Evolutionary conservation across 768 basidiomycete species (phyloP).

Genomic region (Boletus rubropictus): DNA sequence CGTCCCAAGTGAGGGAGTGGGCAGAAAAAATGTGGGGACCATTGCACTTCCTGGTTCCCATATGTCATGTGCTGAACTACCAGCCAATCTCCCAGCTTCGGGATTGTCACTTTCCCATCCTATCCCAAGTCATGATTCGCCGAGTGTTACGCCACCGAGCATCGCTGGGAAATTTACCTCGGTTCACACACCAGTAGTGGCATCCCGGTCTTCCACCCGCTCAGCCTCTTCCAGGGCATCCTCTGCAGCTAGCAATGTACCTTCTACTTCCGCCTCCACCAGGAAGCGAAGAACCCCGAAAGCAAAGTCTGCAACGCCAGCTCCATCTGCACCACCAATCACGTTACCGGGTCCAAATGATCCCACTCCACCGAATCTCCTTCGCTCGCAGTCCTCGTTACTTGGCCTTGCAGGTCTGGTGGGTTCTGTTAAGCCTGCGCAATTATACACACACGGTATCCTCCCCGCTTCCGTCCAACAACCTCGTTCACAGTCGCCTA

Average conservation of each 20-base stretch:
- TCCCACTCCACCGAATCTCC: constrained; percentile 59
- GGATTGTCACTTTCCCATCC: constrained; percentile 32
- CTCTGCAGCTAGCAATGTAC: constrained; percentile 2
- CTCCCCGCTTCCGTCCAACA: constrained; percentile 28
- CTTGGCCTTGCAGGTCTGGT: constrained; percentile 70
- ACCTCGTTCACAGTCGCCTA: constrained; percentile 30
- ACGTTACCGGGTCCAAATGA: constrained; percentile 55
- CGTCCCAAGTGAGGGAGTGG: constrained; percentile 23
- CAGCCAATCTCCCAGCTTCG: constrained; percentile 73
- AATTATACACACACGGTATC: constrained; percentile 9
- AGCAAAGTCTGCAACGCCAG: constrained; percentile 38
- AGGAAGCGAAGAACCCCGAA: constrained; percentile 34
- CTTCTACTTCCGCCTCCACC: constrained; percentile 7
- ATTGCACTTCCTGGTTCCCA: constrained; percentile 98
- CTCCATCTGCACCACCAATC: constrained; percentile 51
- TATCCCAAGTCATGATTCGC: constrained; percentile 24
- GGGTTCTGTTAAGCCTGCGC: constrained; percentile 54
- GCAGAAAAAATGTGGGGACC: constrained; percentile 76
- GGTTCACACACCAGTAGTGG: neutral
- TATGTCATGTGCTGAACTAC: constrained; percentile 74
- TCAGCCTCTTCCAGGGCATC: constrained; percentile 9
- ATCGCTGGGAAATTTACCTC: neutral
- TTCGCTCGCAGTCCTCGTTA: constrained; percentile 67
- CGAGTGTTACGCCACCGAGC: constrained; percentile 35
- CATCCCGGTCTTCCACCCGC: constrained; percentile 12